Percentiles rank a stretch among this genome's conserved stretches.
Conservation (phyloP, 2,329 filamentous ascomycete species). For the Colletotrichum sp. region DNA sequence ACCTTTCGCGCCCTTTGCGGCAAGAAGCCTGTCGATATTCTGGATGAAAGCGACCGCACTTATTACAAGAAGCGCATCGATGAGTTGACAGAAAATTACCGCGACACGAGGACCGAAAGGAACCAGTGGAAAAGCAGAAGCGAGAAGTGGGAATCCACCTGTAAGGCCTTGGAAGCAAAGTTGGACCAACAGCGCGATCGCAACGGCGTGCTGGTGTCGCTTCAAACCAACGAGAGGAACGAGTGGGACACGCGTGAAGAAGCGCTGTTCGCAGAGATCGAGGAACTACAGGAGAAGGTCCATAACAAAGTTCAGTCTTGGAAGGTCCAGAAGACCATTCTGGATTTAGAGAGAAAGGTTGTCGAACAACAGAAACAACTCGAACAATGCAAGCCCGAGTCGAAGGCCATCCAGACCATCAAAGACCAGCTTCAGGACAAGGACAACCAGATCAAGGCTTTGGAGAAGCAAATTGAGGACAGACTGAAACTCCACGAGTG, state of each 20-base stretch:
- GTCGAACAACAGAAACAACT: not conserved
- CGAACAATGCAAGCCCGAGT: not conserved
- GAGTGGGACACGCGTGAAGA: not conserved
- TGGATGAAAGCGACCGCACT: not conserved
- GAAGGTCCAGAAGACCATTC: not conserved
- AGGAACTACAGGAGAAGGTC: not conserved
- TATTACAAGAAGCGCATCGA: not conserved
- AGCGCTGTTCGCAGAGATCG: not conserved
- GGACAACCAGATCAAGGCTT: not conserved
- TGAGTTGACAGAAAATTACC: not conserved
- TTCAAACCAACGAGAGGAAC: not conserved
- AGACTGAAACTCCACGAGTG: not conserved
- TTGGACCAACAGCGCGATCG: not conserved
- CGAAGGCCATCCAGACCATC: not conserved
- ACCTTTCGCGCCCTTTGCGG: not conserved
- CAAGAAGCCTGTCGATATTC: not conserved
- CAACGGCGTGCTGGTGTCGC: not conserved
- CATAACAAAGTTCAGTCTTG: not conserved
- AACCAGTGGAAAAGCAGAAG: not conserved
- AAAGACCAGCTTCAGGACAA: not conserved
- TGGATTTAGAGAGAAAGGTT: fast-evolving
- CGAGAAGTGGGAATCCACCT: not conserved
- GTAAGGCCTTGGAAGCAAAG: not conserved
- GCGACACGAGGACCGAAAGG: not conserved
- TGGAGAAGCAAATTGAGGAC: not conserved